Evolutionary conservation across 2,329 filamentous ascomycete species (phyloP).

Genomic region (Teratosphaeria nubilosa): DNA sequence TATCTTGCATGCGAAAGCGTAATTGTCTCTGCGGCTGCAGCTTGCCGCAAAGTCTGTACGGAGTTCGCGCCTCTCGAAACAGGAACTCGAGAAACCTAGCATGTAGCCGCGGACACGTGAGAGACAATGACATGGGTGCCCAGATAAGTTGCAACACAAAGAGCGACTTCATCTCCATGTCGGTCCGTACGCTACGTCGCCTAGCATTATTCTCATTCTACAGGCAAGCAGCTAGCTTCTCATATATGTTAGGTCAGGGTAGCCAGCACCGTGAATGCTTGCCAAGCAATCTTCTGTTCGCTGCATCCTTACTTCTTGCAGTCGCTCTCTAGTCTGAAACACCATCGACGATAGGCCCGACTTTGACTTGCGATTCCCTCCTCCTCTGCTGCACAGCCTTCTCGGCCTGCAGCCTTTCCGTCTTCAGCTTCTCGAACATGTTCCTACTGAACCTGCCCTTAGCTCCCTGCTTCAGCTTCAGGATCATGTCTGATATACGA

Average conservation of each 20-base stretch:
- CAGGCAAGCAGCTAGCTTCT: no score
- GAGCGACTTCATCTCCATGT: no score
- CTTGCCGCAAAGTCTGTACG: neutral
- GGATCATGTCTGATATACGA: conserved; percentile 80
- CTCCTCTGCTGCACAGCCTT: conserved; percentile 12
- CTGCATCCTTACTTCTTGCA: neutral
- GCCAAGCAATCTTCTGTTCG: neutral
- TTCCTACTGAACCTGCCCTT: conserved; percentile 46
- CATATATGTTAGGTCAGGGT: no score
- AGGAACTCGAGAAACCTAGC: neutral
- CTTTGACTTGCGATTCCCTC: conserved; percentile 1
- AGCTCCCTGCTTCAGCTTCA: conserved; percentile 77
- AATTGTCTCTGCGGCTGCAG: neutral
- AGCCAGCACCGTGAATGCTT: no score
- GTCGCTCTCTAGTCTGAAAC: neutral
- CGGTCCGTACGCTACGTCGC: no score
- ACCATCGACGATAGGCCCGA: conserved; percentile 5
- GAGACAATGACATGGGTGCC: neutral
- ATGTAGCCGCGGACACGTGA: neutral
- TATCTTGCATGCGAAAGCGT: neutral
- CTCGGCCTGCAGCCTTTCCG: conserved; percentile 33
- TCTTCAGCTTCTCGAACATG: conserved; percentile 24
- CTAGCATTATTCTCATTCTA: no score
- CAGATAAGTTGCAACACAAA: no score
- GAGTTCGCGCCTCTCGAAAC: neutral